Base-by-base conservation (phyloP, 2,329 filamentous ascomycete species). In the Fusarium stilboides region DNA sequence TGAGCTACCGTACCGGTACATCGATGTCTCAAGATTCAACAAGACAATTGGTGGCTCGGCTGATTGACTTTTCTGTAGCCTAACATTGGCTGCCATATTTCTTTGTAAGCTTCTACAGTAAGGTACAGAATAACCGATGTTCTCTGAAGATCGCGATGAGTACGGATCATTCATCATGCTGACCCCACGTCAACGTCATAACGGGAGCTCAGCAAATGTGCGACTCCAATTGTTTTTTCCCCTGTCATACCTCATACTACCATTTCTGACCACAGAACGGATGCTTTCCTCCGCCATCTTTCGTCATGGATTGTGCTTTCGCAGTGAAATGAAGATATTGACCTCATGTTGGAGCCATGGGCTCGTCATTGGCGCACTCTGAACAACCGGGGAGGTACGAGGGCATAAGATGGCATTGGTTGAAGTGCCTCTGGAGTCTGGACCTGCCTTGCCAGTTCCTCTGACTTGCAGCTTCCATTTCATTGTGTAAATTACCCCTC, bases 111-210 rank as follows among this genome's bases (percentile, higher is more conserved):
- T 39, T 34, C 26, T 9, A 37, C 12, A 22, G 8, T 9, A n/a
- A n/a, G n/a, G n/a, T n/a, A n/a, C n/a, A n/a, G n/a, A n/a, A n/a
- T n/a, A n/a, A 19, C 24, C 14, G 40, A 15, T 15, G 34, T 17
- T 12, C n/a, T 26, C 10, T 12, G 19, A 37, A 42, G 50, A 68
- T 70, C 42, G 49, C 28, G 66, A 69, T 69, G 31, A 54, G 51
- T 39, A 45, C 24, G 33, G 49, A 53, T 65, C 58, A 69, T 52
- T 31, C 62, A 70, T 70, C 53, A 70, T 68, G 40, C n/a, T 70
- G 57, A 70, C 67, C 54, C 66, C 67, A 65, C 67, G 67, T 70
- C 67, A 67, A 70, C 67, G 67, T 70, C 67, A 70, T 70, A 57
- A 63, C 34, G 44, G 36, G 34, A 50, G 31, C 40, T 68, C 34